Base-by-base conservation (phyloP, 305 asterid species). In the Andrographis paniculata region DNA sequence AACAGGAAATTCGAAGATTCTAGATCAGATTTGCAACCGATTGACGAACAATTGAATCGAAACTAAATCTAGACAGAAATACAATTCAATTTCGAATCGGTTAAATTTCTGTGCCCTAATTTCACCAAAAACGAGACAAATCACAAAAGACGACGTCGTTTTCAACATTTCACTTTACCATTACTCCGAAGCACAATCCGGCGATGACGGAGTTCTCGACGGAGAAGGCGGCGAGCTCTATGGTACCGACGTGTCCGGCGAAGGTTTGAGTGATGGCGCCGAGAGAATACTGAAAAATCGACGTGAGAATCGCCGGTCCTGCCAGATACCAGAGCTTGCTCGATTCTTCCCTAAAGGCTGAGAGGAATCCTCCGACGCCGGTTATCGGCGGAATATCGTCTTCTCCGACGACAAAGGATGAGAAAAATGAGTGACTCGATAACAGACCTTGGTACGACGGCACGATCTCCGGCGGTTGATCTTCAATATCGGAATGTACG, bases 151-250 rank as follows among this genome's bases (percentile, higher is more conserved):
- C n/a, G n/a, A n/a, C n/a, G n/a, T n/a, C n/a, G n/a, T n/a, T n/a
- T n/a, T 3, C 18, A 13, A 31, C 7, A 45, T 24, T 24, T 7
- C 8, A 33, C 38, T 1, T 4, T 73, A 79, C 89, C 79, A 71
- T 68, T 48, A 66, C 46, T 33, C 80, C 73, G 46, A 59, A 38
- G 2, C 76, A 65, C 15, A 80, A 58, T 12, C 70, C 82, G 20
- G 75, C 70, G 50, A 68, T 70, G 69, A 77, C 77, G 0, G 78
- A 50, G 42, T 76, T 80, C 58, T 80, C 78, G 1, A 73, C 58
- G 2, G 86, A 66, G 14, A 74, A 53, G 14, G 86, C 82, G n/a
- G 82, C 79, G 46, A 77, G 75, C 38, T 71, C 71, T 11, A 68
- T 38, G 31, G 72, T 71, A 2, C 85, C 76, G 28, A 70, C 53